Percentiles rank a stretch among this genome's conserved stretches.
phyloP scores from a whole-genome alignment of 2,329 filamentous ascomycete genomes.

The Fusarium concolor region DNA sequence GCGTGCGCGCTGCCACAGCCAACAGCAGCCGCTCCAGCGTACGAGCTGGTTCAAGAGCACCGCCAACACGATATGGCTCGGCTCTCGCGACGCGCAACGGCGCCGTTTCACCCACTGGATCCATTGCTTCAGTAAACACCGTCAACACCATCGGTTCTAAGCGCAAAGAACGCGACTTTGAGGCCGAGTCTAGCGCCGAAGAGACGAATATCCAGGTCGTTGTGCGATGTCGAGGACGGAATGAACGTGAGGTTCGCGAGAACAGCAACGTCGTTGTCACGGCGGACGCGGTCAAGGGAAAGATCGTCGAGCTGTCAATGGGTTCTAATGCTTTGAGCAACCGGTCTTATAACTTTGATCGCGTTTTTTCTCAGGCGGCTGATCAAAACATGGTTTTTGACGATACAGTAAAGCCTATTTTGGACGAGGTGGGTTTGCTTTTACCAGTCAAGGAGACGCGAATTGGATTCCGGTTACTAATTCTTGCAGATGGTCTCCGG shows the following conservation, averaged over 20 bases:
- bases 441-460: not conserved
- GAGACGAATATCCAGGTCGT: slow-evolving; percentile 99
- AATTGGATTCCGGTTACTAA: slow-evolving; percentile 14
- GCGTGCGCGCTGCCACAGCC: slow-evolving; percentile 43
- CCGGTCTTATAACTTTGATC: slow-evolving; percentile 96
- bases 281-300: slow-evolving; percentile 89
- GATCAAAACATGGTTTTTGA: slow-evolving; percentile 96
- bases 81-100: slow-evolving; percentile 47
- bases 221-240: slow-evolving; percentile 92
- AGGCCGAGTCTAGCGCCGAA: slow-evolving; percentile 71
- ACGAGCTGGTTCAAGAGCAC: slow-evolving; percentile 41
- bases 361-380: slow-evolving; percentile 93
- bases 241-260: slow-evolving; percentile 90
- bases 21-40: slow-evolving; percentile 42
- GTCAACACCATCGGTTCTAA: slow-evolving; percentile 75
- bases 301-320: slow-evolving; percentile 87
- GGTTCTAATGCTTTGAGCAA: slow-evolving; percentile 92
- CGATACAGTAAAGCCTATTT: slow-evolving; percentile 90
- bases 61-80: slow-evolving; percentile 44
- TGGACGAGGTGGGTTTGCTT: slow-evolving; percentile 79
- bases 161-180: slow-evolving; percentile 89
- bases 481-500: slow-evolving; percentile 83
- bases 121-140: slow-evolving; percentile 68
- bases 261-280: slow-evolving; percentile 94
- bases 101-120: slow-evolving; percentile 77